Conservation (phyloP, 768 basidiomycete species). For the Dioszegia hungarica region DNA sequence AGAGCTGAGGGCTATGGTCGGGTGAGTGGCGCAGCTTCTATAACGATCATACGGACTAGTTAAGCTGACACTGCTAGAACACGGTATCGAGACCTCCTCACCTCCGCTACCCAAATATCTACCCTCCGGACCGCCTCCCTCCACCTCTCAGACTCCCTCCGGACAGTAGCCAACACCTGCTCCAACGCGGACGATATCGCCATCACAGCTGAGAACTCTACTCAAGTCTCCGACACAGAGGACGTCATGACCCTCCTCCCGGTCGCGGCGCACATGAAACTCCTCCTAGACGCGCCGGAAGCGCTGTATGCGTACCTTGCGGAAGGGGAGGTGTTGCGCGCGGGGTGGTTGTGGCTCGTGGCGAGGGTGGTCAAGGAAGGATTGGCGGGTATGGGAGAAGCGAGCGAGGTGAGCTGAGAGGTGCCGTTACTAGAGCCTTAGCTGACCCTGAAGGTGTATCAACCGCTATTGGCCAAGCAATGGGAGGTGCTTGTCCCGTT, state of each 20-base stretch:
- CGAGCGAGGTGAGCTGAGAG: slow-evolving; percentile 60
- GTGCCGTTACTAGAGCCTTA: slow-evolving; percentile 23
- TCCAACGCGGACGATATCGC: slow-evolving; percentile 27
- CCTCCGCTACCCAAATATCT: slow-evolving; percentile 46
- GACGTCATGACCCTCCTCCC: slow-evolving; percentile 39
- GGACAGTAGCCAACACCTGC: slow-evolving; percentile 32
- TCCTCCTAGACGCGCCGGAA: slow-evolving; percentile 88
- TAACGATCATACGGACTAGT: not conserved
- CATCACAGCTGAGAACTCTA: slow-evolving; percentile 16
- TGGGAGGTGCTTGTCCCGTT: slow-evolving; percentile 88
- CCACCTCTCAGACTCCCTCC: slow-evolving; percentile 29
- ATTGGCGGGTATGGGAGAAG: slow-evolving; percentile 61
- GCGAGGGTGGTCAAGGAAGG: slow-evolving; percentile 78
- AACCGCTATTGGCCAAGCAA: slow-evolving; percentile 83
- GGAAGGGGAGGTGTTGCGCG: slow-evolving; percentile 69
- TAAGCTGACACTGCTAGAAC: slow-evolving; percentile 20
- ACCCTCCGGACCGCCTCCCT: slow-evolving; percentile 42
- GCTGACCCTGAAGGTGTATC: slow-evolving; percentile 68
- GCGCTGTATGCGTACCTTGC: slow-evolving; percentile 77
- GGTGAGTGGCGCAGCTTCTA: slow-evolving; percentile 19
- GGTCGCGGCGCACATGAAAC: slow-evolving; percentile 78
- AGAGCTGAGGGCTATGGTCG: slow-evolving; percentile 46
- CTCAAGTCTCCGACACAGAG: slow-evolving; percentile 17
- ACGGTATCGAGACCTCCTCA: slow-evolving; percentile 48
- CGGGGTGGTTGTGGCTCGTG: slow-evolving; percentile 81